Conservation (phyloP, 768 basidiomycete species). For the Porphyrellus cyaneotinctus region DNA sequence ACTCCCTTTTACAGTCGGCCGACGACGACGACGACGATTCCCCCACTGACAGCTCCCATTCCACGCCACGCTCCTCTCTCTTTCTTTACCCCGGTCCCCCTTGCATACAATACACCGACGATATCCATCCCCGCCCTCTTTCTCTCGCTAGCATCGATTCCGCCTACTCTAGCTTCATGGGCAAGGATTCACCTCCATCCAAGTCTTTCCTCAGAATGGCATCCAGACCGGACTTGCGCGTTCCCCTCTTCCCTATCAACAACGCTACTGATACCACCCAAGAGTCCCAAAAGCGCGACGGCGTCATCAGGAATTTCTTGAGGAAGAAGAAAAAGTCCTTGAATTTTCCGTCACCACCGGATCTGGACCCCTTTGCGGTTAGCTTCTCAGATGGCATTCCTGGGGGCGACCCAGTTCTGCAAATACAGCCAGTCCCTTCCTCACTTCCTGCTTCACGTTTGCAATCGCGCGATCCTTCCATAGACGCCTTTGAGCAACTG, state of each 20-base stretch:
- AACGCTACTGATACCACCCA: not conserved
- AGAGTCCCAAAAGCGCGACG: conserved; percentile 21
- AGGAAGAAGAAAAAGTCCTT: conserved; percentile 26
- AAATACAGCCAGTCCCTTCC: not conserved
- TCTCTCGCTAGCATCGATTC: conserved; percentile 29
- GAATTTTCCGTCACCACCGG: not conserved
- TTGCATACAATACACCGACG: not conserved
- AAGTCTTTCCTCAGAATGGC: conserved; percentile 9
- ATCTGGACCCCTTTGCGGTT: conserved; percentile 8
- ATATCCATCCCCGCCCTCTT: conserved; percentile 10
- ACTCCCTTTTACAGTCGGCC: conserved; percentile 9
- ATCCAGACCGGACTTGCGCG: conserved; percentile 11
- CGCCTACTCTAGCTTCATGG: conserved; percentile 28
- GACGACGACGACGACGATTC: conserved; percentile 18
- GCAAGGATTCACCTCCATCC: conserved; percentile 14
- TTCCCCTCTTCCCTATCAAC: conserved; percentile 9
- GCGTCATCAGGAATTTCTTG: conserved; percentile 14
- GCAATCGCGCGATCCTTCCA: conserved; percentile 8
- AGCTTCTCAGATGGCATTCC: not conserved
- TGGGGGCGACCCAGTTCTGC: not conserved
- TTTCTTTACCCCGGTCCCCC: conserved; percentile 3
- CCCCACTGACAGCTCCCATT: conserved; percentile 7
- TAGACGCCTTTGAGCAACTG: conserved; percentile 20
- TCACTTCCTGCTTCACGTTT: not conserved
- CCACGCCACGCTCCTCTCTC: conserved; percentile 23